Evolutionary conservation across 2,329 filamentous ascomycete genomes (phyloP), one percentile per base, ranked within the genome.

Genomic region (Aspergillus sclerotialis): DNA sequence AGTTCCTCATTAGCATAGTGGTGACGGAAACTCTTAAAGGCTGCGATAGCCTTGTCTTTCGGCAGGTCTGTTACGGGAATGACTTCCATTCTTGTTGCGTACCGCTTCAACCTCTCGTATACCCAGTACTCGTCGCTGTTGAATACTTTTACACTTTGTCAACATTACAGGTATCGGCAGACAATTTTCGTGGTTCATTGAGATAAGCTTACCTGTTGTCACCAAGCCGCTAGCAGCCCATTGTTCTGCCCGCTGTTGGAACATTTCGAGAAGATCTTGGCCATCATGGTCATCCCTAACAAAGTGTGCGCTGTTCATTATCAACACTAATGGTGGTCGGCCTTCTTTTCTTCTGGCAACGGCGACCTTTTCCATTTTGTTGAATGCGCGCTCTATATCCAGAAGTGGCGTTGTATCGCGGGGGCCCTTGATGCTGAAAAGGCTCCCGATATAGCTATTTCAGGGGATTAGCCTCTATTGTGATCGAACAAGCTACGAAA

Each of bases 71-170:
- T 73, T 27, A 98, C 80, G 7, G 87, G 79, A 24, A 94, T 81
- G 4, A 98, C 84, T 54, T 95, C 89, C 86, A 98, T 94, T 29
- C 92, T 79, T 2, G 89, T 94, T 3, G 88, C 86, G 39, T 94
- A 82, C 57, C 86, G 82, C 69, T 95, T 95, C 33, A 98, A 68
- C 10, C 89, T 77, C 60, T 98, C 92, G 52, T 95, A 96, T 1
- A 98, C 84, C 92, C 92, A 98, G 64, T 94, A 98, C 57, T 96
- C 92, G 61, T 98, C 92, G 35, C 81, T 89, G 63, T 95, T 96
- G 66, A 98, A 88, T 21, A 98, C 80, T 70, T 87, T 39, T 30
- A 7, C 14, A 32, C 28, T 37, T 24, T 27, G 28, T 25, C 18
- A 27, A 9, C 7, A 30, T 35, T 11, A n/a, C 37, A 28, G 15